A percentile compares a stretch with the other conserved stretches of the same genome.
These are phyloP conservation scores for Aspergillus oerlinghausenensis DNA, from an alignment of 2,329 filamentous ascomycete species.

Conservation along the genomic window DNA sequence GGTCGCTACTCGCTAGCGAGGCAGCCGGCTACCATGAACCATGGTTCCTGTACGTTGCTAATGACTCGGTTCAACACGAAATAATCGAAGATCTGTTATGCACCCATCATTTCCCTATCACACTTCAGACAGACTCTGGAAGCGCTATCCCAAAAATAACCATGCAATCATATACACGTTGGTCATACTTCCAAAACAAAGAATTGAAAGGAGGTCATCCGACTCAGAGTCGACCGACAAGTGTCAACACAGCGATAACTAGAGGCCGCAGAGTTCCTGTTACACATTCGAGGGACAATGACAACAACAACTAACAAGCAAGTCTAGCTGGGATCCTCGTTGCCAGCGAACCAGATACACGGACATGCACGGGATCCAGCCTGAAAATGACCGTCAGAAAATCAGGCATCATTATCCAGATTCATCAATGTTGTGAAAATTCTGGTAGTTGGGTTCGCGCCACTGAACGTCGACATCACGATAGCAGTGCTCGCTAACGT, in stretches of 20 bases:
- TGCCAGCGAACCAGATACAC: background rate
- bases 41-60: background rate
- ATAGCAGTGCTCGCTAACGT: background rate
- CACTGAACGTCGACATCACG: background rate
- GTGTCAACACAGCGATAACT: constrained; percentile 1
- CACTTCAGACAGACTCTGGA: background rate
- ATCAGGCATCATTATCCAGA: background rate
- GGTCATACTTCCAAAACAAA: constrained; percentile 7
- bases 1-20: background rate
- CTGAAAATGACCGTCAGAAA: constrained; percentile 5
- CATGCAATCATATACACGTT: constrained; percentile 11
- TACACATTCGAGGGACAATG: background rate
- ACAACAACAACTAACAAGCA: background rate
- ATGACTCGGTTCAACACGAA: background rate
- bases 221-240: background rate
- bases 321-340: background rate
- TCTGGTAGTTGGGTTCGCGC: background rate
- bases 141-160: constrained; percentile 1
- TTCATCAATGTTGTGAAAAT: background rate
- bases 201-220: background rate
- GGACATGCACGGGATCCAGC: constrained; percentile 2
- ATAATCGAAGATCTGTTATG: background rate
- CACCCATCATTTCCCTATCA: background rate
- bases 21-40: background rate
- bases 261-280: background rate